A percentile compares a stretch with the other conserved stretches of the same genome.
These are phyloP conservation scores for Daldinia childiae DNA, from an alignment of 495 filamentous ascomycete species.

Conservation along the genomic window DNA sequence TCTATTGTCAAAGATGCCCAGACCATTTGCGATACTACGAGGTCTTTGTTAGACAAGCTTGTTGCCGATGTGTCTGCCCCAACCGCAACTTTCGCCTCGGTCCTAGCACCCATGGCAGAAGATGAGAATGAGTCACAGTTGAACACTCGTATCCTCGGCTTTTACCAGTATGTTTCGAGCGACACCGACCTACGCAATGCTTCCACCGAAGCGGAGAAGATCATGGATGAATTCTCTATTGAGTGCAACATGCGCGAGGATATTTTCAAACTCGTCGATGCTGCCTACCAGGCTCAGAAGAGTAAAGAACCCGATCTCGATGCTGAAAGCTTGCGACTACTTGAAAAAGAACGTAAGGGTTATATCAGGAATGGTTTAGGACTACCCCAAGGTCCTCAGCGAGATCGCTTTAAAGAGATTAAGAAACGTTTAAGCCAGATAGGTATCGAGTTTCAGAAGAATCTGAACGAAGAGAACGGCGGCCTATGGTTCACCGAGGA, in stretches of 20 bases:
- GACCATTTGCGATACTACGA: slow-evolving; percentile 72
- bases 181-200: slow-evolving; percentile 73
- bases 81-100: slow-evolving; percentile 72
- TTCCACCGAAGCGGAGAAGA: slow-evolving; percentile 66
- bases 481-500: slow-evolving; percentile 68
- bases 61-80: slow-evolving; percentile 70
- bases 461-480: slow-evolving; percentile 69
- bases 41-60: slow-evolving; percentile 76
- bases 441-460: slow-evolving; percentile 66
- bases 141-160: slow-evolving; percentile 69
- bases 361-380: slow-evolving; percentile 67
- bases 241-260: slow-evolving; percentile 71
- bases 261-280: slow-evolving; percentile 66
- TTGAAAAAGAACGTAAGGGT: slow-evolving; percentile 67
- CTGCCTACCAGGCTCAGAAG: slow-evolving; percentile 59
- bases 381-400: slow-evolving; percentile 61
- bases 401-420: slow-evolving; percentile 71
- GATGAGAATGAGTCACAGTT: slow-evolving; percentile 73
- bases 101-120: slow-evolving; percentile 69
- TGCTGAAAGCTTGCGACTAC: slow-evolving; percentile 60
- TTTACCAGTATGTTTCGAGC: slow-evolving; percentile 83
- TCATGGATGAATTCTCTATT: slow-evolving; percentile 67
- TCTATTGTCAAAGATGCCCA: slow-evolving; percentile 81
- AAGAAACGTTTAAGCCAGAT: slow-evolving; percentile 69
- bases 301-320: slow-evolving; percentile 53